These are phyloP conservation scores for Aspergillus versicolor DNA, from an alignment of 2,329 filamentous ascomycete genomes.

Conservation along the genomic window DNA sequence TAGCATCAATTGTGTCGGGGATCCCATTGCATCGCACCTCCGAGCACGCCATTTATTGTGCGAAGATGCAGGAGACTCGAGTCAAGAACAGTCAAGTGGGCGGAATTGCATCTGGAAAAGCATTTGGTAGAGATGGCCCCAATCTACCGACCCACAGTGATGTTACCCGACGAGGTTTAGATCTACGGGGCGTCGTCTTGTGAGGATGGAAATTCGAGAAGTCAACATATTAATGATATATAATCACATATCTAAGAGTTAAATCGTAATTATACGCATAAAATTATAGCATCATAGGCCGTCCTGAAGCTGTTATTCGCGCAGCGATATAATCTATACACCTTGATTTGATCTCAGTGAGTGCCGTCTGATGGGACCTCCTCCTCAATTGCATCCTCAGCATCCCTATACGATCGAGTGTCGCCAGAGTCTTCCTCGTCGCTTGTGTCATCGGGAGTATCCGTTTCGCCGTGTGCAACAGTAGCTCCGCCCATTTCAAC, in stretches of 20 bases:
- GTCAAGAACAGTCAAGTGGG: no score
- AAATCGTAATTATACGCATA: not conserved
- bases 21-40: no score
- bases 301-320: not conserved
- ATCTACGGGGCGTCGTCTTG: no score
- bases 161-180: no score
- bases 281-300: not conserved
- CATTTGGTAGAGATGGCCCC: no score
- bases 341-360: not conserved
- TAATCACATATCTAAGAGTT: not conserved
- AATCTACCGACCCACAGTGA: no score
- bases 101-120: no score
- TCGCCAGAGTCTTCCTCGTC: conserved; percentile 34
- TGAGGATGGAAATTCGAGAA: no score
- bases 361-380: conserved; percentile 14
- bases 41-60: no score
- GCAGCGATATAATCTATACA: not conserved
- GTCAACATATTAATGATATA: no score
- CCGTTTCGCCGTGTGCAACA: conserved; percentile 34
- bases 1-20: no score
- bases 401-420: conserved; percentile 11
- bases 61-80: no score
- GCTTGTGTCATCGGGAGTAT: conserved; percentile 36
- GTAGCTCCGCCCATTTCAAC: conserved; percentile 41
- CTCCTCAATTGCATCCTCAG: conserved; percentile 17